These are phyloP conservation scores for Fusarium floridanum DNA, from an alignment of 2,329 filamentous ascomycete species.

Conservation along the genomic window DNA sequence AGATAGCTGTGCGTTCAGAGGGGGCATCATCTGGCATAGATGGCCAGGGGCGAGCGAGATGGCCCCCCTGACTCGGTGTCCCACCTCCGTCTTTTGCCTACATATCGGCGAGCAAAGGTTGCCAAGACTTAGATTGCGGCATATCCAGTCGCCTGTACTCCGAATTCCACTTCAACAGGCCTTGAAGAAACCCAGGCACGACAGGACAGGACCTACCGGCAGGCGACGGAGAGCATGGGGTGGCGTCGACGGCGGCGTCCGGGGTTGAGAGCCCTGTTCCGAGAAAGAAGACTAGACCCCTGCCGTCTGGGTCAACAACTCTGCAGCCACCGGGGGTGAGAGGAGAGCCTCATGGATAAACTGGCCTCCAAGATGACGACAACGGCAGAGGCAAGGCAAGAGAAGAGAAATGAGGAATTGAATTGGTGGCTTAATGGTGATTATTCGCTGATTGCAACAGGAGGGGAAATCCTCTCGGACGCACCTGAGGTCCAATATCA, in stretches of 20 bases:
- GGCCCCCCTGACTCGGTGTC: neutral
- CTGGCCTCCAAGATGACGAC: neutral
- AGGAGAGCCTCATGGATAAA: constrained; percentile 8
- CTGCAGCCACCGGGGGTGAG: neutral
- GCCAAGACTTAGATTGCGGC: neutral
- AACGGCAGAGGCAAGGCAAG: neutral
- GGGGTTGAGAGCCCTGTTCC: constrained; percentile 1
- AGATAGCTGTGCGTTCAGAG: neutral
- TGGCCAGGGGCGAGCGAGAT: neutral
- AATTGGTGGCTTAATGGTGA: neutral
- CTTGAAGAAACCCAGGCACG: neutral
- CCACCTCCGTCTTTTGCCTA: neutral
- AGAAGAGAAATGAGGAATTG: neutral
- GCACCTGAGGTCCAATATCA: neutral
- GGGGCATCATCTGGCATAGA: neutral
- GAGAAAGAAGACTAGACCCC: neutral
- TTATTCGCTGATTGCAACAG: neutral
- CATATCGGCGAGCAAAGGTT: neutral
- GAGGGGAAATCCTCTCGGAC: neutral
- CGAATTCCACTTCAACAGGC: neutral
- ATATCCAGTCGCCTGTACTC: neutral
- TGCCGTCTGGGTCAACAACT: neutral
- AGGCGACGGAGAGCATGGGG: neutral
- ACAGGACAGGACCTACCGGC: neutral
- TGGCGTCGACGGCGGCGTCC: neutral